Conservation (phyloP, 2,329 filamentous ascomycete species). For the Neoarthrinium moseri region DNA sequence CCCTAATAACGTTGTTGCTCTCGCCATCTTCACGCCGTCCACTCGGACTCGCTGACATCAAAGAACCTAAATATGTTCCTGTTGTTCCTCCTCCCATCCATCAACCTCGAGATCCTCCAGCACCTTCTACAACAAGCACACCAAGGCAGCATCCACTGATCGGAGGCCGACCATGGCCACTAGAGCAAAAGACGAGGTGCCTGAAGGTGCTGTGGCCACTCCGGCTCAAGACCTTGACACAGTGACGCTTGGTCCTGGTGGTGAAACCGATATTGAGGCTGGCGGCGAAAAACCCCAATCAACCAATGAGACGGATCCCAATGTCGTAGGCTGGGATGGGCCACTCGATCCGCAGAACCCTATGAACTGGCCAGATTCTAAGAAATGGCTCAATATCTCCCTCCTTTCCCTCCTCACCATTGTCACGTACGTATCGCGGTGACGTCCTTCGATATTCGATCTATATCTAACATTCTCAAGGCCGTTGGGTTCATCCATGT, state of each 20-base stretch:
- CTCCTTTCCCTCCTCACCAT: constrained; percentile 28
- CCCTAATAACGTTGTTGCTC: too few species aligned
- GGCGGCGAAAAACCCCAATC: background rate
- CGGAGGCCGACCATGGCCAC: too few species aligned
- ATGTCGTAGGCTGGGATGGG: constrained; percentile 58
- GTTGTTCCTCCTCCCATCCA: too few species aligned
- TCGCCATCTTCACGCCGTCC: background rate
- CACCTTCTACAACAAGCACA: too few species aligned
- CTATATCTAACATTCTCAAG: constrained; percentile 11
- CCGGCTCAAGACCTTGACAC: background rate
- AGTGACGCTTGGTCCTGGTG: background rate
- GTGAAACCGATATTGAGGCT: background rate
- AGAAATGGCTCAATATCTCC: constrained; percentile 30
- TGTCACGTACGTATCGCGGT: constrained; percentile 13
- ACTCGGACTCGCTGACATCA: too few species aligned
- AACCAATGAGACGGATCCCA: constrained; percentile 34
- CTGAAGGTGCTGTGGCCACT: too few species aligned
- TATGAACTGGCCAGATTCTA: constrained; percentile 51
- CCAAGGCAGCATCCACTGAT: too few species aligned
- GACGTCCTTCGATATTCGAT: background rate
- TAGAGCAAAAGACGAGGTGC: too few species aligned
- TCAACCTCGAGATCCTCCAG: too few species aligned
- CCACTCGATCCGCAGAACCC: constrained; percentile 56
- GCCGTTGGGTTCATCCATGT: constrained; percentile 38
- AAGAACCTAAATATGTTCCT: too few species aligned